A percentile compares a stretch with the other conserved stretches of the same genome.
Evolutionary conservation across 108 stramenopile genomes (phyloP).

Genomic region (Discostella stelligeroides): DNA sequence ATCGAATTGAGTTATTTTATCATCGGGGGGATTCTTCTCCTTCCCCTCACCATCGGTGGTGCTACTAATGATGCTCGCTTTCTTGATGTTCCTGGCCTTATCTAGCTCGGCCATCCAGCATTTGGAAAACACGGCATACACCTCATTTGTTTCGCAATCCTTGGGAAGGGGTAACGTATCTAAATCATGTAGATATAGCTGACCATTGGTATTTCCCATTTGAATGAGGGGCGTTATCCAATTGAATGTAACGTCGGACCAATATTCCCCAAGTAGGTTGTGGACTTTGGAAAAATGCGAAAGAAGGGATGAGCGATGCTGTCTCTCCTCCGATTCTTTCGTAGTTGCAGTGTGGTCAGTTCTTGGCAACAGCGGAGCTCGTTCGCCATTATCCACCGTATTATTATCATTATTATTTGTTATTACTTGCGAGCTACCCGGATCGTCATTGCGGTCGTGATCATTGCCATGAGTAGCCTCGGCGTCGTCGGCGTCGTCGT

Average conservation of each 20-base stretch:
- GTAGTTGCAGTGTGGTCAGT: not conserved
- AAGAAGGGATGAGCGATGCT: not conserved
- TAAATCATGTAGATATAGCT: conserved; percentile 75
- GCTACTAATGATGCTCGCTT: not conserved
- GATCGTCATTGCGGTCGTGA: not conserved
- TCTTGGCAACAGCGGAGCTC: not conserved
- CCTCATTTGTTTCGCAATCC: conserved; percentile 54
- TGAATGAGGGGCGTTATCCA: conserved; percentile 76
- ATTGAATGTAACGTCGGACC: conserved; percentile 68
- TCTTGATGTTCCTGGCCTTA: conserved; percentile 3
- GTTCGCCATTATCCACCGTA: not conserved
- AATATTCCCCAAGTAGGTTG: conserved; percentile 7
- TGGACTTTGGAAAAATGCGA: not conserved
- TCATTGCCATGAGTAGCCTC: not conserved
- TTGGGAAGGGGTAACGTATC: conserved; percentile 60
- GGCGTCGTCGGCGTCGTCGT: not conserved
- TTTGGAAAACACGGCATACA: conserved; percentile 48
- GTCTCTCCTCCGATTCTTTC: not conserved
- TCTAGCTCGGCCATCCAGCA: conserved; percentile 65
- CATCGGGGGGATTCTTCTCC: not conserved
- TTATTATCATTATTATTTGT: not conserved
- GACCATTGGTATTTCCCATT: conserved; percentile 62
- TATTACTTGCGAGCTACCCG: not conserved
- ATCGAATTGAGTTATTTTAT: not conserved
- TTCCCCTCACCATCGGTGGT: conserved; percentile 13